Evolutionary conservation across 2,329 filamentous ascomycete species (phyloP), one percentile per base, ranked within the genome.

Genomic region (Myotisia sp.): DNA sequence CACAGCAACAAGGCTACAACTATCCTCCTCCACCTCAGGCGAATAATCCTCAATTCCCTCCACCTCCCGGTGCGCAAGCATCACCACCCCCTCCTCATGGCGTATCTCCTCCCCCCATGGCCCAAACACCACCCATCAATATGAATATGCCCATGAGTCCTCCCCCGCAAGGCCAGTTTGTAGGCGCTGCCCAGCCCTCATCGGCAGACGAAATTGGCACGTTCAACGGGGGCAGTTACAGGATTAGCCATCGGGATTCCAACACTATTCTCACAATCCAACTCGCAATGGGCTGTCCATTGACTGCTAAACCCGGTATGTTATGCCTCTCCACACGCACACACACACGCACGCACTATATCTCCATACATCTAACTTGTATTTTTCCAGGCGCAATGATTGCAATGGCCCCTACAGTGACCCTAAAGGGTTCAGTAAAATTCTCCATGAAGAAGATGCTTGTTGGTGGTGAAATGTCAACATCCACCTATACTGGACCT

Each of bases 191-290:
- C 0, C 58, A 59, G 20, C 63, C 74, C 3, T 72, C 77, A 1
- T 68, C 70, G 1, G 65, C 74, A 19, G 90, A 95, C 55, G 86
- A 93, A 46, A 74, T 92, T 2, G 90, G 90, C n/a, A 90, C 80
- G 0, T 98, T 95, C 65, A 95, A 95, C 53, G 90, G 90, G 10
- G 90, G 90, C 8, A 87, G 81, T 51, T 98, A 87, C 54, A 71
- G 90, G 27, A 85, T 95, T 52, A 90, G 82, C 49, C 90, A 98
- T 52, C 71, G 90, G 14, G 85, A 94, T 55, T 78, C 74, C 38
- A 98, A 95, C 55, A 85, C 81, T 1, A 78, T 94, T 44, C 58
- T 94, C 41, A 95, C 86, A 0, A 59, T 94, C 14, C 87, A 94
- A 55, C 62, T 95, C 29, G 87, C 87, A 8, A 79, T 90, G 54